Base-by-base conservation (phyloP, 176 grass and related monocot species). In the Musa troglodytarum region DNA sequence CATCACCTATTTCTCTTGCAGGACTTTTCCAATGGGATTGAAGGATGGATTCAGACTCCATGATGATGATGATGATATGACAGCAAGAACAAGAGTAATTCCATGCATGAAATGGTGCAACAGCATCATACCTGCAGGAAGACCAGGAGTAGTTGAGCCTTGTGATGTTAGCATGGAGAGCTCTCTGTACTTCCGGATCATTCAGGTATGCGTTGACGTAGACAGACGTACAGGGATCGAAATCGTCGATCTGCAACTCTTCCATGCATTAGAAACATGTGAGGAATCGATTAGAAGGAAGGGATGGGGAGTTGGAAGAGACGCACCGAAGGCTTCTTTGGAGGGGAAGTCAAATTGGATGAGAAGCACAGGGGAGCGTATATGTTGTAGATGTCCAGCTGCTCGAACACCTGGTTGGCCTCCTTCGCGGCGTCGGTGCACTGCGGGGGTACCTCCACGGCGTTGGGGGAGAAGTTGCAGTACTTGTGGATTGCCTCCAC, bases 361-460 rank as follows among this genome's bases (percentile, higher is more conserved):
- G 50, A 71, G 26, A 63, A 76, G 86, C 93, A 97, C 26, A 87
- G 81, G 1, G 93, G 88, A 20, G 85, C 87, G 79, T 97, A 97
- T 68, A 97, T 97, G 87, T 97, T 93, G 78, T 97, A 97, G 76
- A 93, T 87, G 87, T 97, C 79, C 71, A 97, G 43, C 79, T 66
- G 61, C 1, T 1, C 13, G 11, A 90, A 73, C 53, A n/a, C 61
- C 0, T 10, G 19, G 62, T 1, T 1, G 56, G 72, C 84, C 29
- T 26, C 69, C 2, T 11, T 1, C 3, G 15, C 15, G 0, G 83
- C 87, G 9, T 50, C 55, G 0, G 23, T 15, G 79, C 93, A 97
- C 73, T 59, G 73, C 29, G 49, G 0, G 66, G 14, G 29, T 1
- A 29, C 4, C 4, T 9, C 3, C 1, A 12, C 54, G 26, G 0